phyloP scores from a whole-genome alignment of 306 rosid species.

The Chamaecrista fasciculata region DNA sequence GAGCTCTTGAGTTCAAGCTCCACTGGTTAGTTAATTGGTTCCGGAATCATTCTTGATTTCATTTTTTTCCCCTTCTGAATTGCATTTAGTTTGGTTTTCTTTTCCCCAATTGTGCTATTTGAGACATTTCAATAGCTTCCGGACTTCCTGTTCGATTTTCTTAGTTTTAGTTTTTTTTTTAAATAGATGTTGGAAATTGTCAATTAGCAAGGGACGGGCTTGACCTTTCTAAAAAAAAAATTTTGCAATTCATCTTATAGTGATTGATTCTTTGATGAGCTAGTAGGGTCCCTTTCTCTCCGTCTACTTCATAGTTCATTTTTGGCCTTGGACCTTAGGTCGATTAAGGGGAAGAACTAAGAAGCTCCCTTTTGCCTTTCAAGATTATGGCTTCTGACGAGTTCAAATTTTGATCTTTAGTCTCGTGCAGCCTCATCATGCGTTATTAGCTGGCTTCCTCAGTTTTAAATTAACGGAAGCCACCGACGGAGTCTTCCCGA shows the following conservation, averaged over 20 bases:
- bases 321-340: conserved; percentile 10
- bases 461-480: conserved; percentile 48
- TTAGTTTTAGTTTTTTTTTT: conserved; percentile 3
- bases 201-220: not conserved
- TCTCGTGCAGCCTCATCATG: not conserved
- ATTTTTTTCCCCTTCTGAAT: not conserved
- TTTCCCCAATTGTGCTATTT: conserved; percentile 7
- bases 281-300: not conserved
- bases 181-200: not conserved
- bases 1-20: conserved; percentile 85
- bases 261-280: not conserved
- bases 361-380: not conserved
- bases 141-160: not conserved
- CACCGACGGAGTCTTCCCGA: conserved; percentile 70
- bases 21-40: conserved; percentile 65
- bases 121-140: conserved; percentile 6
- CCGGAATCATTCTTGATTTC: not conserved
- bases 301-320: not conserved
- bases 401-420: conserved; percentile 26
- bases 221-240: not conserved
- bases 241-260: not conserved
- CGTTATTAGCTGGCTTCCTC: conserved; percentile 11
- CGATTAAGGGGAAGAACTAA: conserved; percentile 26
- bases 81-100: not conserved
- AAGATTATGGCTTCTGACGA: conserved; percentile 19